phyloP scores from a whole-genome alignment of 179 eudicot genomes.

The Kewa caespitosa region DNA sequence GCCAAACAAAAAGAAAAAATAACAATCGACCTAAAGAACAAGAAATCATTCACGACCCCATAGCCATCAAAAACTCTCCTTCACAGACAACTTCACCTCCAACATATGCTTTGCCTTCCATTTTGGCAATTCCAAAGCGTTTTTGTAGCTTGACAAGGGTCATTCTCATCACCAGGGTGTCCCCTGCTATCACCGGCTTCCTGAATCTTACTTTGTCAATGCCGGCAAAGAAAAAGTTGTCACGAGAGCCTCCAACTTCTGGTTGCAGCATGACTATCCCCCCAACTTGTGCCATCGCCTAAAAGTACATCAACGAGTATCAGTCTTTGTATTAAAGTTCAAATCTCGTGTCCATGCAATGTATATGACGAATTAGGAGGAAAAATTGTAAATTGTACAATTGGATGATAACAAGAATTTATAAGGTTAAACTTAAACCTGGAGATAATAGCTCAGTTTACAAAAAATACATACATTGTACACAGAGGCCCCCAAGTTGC shows the following conservation, averaged over 20 bases:
- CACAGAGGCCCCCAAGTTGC: neutral
- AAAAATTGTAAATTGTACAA: neutral
- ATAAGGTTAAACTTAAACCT: too few species aligned
- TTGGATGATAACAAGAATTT: too few species aligned
- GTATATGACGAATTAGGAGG: neutral
- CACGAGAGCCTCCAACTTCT: constrained; percentile 86
- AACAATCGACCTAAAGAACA: too few species aligned
- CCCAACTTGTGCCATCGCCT: constrained; percentile 99
- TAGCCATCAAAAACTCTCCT: constrained; percentile 97
- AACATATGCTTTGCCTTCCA: constrained; percentile 98
- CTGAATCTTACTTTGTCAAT: constrained; percentile 92
- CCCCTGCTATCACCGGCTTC: constrained; percentile 96
- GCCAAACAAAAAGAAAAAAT: neutral
- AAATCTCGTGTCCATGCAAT: neutral
- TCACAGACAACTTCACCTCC: constrained; percentile 91
- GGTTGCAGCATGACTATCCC: constrained; percentile 93
- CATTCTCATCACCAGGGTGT: constrained; percentile 95
- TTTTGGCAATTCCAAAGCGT: constrained; percentile 93
- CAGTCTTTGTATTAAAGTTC: neutral
- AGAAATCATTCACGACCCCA: constrained; percentile 46
- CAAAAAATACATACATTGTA: too few species aligned
- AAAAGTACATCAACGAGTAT: constrained; percentile 13
- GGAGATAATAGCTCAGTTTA: too few species aligned
- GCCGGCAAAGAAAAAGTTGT: constrained; percentile 91
- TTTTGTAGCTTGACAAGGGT: constrained; percentile 81